Conservation (phyloP, 306 rosid species). For the Malus sieversii region DNA sequence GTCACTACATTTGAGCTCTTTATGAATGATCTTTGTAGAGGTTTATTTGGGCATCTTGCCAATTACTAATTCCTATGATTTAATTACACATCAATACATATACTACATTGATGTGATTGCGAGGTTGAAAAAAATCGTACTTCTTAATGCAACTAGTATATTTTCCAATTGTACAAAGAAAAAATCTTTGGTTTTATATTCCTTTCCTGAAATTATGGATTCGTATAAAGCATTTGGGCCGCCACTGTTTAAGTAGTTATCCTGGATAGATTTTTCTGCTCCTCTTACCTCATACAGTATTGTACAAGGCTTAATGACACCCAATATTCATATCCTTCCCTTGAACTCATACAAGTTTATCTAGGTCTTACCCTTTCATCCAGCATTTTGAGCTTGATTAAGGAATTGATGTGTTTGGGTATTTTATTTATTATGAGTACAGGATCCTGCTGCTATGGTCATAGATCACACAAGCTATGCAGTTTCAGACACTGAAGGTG, state of each 20-base stretch:
- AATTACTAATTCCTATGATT: neutral
- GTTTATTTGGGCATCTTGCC: neutral
- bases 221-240: neutral
- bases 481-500: conserved; percentile 69
- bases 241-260: neutral
- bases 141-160: neutral
- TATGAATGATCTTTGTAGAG: neutral
- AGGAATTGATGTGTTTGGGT: neutral
- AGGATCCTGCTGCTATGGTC: conserved; percentile 72
- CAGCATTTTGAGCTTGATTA: neutral
- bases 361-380: neutral
- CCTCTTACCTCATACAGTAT: neutral
- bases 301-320: neutral
- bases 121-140: neutral
- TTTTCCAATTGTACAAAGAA: neutral
- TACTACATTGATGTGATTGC: neutral
- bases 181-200: neutral
- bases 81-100: neutral
- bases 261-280: neutral
- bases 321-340: neutral
- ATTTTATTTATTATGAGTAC: neutral
- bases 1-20: neutral
- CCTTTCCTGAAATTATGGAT: neutral
- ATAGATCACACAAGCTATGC: conserved; percentile 86
- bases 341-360: neutral